Conservation (phyloP, 2,329 filamentous ascomycete species). For the Colletotrichum salicis region DNA sequence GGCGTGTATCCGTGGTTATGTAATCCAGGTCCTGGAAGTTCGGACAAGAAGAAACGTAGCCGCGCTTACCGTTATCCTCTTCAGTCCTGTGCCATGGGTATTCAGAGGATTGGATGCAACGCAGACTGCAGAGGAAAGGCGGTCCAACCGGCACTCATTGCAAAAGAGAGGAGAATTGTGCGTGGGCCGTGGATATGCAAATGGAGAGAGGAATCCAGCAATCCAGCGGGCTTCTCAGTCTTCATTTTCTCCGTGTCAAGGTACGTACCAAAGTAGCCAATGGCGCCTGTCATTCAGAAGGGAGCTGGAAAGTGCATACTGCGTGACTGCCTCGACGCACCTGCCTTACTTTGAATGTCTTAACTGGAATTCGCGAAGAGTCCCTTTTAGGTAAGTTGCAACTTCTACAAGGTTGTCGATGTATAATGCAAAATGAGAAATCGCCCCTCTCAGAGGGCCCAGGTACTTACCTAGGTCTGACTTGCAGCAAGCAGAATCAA, state of each 20-base stretch:
- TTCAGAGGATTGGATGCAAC: not conserved
- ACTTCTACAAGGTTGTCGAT: not conserved
- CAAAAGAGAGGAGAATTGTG: slow-evolving; percentile 9
- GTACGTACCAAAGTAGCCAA: slow-evolving; percentile 3
- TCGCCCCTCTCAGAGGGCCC: no score
- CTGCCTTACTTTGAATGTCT: not conserved
- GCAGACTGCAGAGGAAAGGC: not conserved
- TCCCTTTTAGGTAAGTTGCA: not conserved
- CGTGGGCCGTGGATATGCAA: not conserved
- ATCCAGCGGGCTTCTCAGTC: slow-evolving; percentile 4
- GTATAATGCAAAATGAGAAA: not conserved
- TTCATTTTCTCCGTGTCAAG: slow-evolving; percentile 6
- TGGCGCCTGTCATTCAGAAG: not conserved
- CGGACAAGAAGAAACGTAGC: not conserved
- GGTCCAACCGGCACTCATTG: slow-evolving; percentile 1
- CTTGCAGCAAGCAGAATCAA: not conserved
- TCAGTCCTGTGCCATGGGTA: not conserved
- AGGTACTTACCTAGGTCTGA: not conserved
- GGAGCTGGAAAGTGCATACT: not conserved
- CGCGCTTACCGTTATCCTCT: not conserved
- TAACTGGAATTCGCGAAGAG: not conserved
- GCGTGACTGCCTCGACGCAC: not conserved
- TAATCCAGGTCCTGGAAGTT: not conserved
- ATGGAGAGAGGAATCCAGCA: not conserved
- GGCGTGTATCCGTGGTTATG: not conserved